Percentiles rank a stretch among this genome's conserved stretches.
Evolutionary conservation across 83 land plant genomes (phyloP).

Genomic region (Isoetes engelmannii): DNA sequence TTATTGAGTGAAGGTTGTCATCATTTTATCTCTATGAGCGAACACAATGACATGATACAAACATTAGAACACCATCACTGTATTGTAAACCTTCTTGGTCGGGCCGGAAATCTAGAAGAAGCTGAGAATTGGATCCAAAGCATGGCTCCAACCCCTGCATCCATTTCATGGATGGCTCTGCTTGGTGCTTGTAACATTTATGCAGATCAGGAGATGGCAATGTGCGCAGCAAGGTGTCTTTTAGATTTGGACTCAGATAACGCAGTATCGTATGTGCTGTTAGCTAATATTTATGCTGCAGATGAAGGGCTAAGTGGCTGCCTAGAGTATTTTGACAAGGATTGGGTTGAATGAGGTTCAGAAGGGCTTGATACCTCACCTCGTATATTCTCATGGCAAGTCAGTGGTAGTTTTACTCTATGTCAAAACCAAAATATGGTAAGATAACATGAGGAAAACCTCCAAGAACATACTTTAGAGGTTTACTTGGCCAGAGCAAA

Average conservation of each 20-base stretch:
- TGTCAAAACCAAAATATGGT: too few relatives aligned
- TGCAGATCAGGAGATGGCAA: background rate
- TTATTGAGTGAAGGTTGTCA: background rate
- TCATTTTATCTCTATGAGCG: background rate
- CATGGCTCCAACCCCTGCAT: background rate
- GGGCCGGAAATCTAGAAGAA: background rate
- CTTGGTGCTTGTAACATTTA: background rate
- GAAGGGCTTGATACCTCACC: too few relatives aligned
- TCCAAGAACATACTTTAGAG: too few relatives aligned
- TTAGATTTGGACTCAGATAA: background rate
- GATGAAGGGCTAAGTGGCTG: background rate
- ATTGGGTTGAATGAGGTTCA: too few relatives aligned
- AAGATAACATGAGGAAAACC: too few relatives aligned
- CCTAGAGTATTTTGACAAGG: background rate
- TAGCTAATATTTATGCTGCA: slow-evolving; percentile 1
- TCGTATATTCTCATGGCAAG: too few relatives aligned
- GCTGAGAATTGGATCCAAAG: background rate
- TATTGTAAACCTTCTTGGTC: background rate
- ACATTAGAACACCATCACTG: background rate
- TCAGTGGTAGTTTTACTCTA: too few relatives aligned
- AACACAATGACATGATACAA: background rate
- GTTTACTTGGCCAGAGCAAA: too few relatives aligned
- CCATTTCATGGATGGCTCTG: background rate
- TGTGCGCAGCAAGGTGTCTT: background rate
- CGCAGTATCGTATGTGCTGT: background rate